A percentile compares a stretch with the other conserved stretches of the same genome.
Evolutionary conservation across 805 yeast genomes (phyloP).

Genomic region (Limtongia smithiae): DNA sequence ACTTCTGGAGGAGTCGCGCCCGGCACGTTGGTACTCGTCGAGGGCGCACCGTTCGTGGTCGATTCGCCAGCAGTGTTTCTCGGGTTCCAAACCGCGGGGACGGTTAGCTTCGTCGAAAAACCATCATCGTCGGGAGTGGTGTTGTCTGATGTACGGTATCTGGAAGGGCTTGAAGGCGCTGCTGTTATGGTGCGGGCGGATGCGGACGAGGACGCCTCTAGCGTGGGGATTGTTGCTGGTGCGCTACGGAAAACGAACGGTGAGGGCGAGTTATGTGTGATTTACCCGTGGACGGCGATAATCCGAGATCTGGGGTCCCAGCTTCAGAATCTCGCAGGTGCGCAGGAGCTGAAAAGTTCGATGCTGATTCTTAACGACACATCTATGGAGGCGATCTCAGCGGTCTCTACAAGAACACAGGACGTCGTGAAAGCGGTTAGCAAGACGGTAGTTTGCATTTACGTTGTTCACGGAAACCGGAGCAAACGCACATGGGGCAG

Average conservation of each 20-base stretch:
- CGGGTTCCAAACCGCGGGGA: conserved; percentile 5
- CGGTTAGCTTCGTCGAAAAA: conserved; percentile 6
- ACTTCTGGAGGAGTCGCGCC: too few species aligned
- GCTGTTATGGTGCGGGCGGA: conserved; percentile 5
- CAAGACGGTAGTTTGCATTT: conserved; percentile 5
- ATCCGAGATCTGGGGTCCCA: conserved; percentile 1
- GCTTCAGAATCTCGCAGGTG: neutral
- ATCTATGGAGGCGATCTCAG: neutral
- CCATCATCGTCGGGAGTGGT: too few species aligned
- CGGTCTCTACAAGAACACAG: neutral
- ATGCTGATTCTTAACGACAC: neutral
- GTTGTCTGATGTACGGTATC: conserved; percentile 7
- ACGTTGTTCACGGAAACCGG: neutral
- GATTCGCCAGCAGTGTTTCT: conserved; percentile 13
- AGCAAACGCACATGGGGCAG: conserved; percentile 14
- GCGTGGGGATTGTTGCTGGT: conserved; percentile 15
- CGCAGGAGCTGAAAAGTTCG: neutral
- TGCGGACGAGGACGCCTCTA: neutral
- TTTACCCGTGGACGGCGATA: conserved; percentile 13
- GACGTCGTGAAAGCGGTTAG: neutral
- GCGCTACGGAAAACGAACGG: conserved; percentile 11
- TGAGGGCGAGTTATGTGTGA: conserved; percentile 16
- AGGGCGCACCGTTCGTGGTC: conserved; percentile 15
- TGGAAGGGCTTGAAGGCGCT: conserved; percentile 20
- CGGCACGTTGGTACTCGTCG: conserved; percentile 3